Evolutionary conservation across 1,139 yeast genomes (phyloP).

Genomic region (Suhomyces choctaworum): DNA sequence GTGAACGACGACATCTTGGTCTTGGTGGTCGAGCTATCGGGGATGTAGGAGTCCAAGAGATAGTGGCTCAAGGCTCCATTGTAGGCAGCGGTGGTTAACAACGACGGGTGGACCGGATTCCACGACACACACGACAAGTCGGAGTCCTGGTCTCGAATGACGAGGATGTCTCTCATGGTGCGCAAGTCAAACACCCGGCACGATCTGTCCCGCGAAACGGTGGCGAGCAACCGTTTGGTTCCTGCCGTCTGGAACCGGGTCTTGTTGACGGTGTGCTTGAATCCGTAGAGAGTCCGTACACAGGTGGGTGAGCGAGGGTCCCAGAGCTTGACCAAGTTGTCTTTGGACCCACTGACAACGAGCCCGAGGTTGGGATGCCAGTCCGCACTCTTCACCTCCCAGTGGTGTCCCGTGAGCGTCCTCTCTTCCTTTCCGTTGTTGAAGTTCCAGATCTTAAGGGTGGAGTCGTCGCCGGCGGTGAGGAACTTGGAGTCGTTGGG

Average conservation of each 20-base stretch:
- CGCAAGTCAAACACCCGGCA: constrained; percentile 85
- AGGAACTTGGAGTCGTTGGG: constrained; percentile 90
- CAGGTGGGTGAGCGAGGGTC: constrained; percentile 83
- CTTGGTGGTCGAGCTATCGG: constrained; percentile 21
- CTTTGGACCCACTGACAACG: constrained; percentile 87
- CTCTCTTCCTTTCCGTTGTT: constrained; percentile 86
- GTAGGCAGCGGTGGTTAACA: constrained; percentile 83
- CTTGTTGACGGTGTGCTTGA: constrained; percentile 87
- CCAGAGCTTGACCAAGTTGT: constrained; percentile 90
- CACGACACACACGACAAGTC: constrained; percentile 86
- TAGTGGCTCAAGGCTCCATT: constrained; percentile 87
- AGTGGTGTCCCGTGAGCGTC: constrained; percentile 84
- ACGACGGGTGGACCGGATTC: constrained; percentile 87
- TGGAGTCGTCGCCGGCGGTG: constrained; percentile 89
- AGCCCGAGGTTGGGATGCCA: constrained; percentile 94
- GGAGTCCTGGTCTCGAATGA: constrained; percentile 76
- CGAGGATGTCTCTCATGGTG: constrained; percentile 73
- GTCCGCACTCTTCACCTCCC: constrained; percentile 97
- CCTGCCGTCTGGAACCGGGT: constrained; percentile 80
- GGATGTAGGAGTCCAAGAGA: constrained; percentile 56
- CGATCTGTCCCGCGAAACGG: constrained; percentile 86
- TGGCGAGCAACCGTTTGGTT: constrained; percentile 69
- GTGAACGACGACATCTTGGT: constrained; percentile 7
- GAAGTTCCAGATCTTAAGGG: constrained; percentile 91
- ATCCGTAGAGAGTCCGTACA: constrained; percentile 81